Percentiles rank a stretch among this genome's conserved stretches.
Conservation (phyloP, 495 filamentous ascomycete genomes). For the Hypoxylon lienhwacheense region DNA sequence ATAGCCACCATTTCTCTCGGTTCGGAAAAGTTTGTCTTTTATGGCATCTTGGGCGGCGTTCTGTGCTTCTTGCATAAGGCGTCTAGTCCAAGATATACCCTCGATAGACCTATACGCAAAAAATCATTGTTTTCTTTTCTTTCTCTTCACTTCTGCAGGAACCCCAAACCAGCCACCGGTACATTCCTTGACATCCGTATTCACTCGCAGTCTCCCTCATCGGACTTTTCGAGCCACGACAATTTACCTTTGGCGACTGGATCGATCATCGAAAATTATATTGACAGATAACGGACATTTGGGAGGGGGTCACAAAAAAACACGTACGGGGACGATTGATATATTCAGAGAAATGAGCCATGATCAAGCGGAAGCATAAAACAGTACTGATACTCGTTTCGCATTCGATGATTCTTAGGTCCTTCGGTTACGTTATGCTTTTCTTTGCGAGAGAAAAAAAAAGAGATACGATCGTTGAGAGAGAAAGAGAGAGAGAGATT, state of each 20-base stretch:
- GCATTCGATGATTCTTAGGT: neutral
- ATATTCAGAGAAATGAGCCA: neutral
- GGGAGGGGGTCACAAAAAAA: neutral
- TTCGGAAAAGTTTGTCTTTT: constrained; percentile 39
- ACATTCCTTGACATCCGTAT: neutral
- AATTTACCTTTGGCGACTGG: constrained; percentile 4
- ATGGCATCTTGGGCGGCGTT: constrained; percentile 37
- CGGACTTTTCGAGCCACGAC: neutral
- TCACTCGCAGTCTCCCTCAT: neutral
- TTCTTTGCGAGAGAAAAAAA: constrained; percentile 5
- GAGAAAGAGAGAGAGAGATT: constrained; percentile 29
- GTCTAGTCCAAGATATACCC: constrained; percentile 34
- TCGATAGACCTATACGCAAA: constrained; percentile 32
- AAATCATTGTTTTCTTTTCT: constrained; percentile 11
- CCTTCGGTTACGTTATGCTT: neutral
- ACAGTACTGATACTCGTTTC: neutral
- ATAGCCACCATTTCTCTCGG: constrained; percentile 33
- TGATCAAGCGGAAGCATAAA: neutral
- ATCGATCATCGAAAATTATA: constrained; percentile 2
- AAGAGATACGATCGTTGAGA: constrained; percentile 22
- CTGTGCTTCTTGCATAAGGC: constrained; percentile 33
- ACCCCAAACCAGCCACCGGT: neutral
- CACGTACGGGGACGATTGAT: constrained; percentile 16
- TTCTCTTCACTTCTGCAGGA: constrained; percentile 2
- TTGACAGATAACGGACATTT: neutral